Evolutionary conservation across 2,329 filamentous ascomycete genomes (phyloP).

Genomic region (Massarina eburnea): DNA sequence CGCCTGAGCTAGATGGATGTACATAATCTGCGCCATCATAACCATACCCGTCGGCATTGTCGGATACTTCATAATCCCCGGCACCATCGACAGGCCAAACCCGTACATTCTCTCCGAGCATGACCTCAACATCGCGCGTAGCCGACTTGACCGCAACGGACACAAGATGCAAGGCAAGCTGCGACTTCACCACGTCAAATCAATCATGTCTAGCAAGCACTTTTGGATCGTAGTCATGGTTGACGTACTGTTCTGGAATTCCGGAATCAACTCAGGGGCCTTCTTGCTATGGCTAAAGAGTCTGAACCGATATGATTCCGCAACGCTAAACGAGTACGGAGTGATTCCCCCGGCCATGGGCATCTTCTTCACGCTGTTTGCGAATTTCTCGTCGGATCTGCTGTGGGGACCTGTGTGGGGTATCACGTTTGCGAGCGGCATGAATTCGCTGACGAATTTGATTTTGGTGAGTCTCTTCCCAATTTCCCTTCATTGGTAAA

Average conservation of each 20-base stretch:
- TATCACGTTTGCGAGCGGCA: constrained; percentile 54
- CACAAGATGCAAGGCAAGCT: constrained; percentile 35
- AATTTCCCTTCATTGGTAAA: constrained; percentile 43
- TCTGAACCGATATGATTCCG: constrained; percentile 50
- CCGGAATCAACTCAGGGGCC: constrained; percentile 51
- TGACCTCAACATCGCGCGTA: constrained; percentile 51
- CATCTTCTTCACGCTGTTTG: constrained; percentile 58
- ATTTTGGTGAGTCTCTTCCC: too few species aligned
- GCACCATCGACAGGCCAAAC: constrained; percentile 55
- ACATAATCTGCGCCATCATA: constrained; percentile 49
- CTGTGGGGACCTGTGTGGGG: constrained; percentile 57
- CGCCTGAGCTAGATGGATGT: constrained; percentile 28
- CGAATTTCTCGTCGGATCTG: constrained; percentile 59
- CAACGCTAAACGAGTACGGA: constrained; percentile 55
- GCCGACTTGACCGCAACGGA: constrained; percentile 50
- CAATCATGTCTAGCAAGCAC: constrained; percentile 42
- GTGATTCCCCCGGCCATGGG: constrained; percentile 57
- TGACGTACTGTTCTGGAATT: constrained; percentile 61
- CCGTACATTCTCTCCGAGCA: constrained; percentile 48
- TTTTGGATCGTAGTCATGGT: constrained; percentile 56
- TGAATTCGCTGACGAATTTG: constrained; percentile 42
- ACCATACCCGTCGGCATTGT: constrained; percentile 58
- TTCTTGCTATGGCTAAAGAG: constrained; percentile 63
- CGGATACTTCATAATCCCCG: constrained; percentile 56
- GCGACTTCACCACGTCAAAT: constrained; percentile 21